Evolutionary conservation across 2,329 filamentous ascomycete genomes (phyloP), one percentile per base, ranked within the genome.

Genomic region (Neospermospora avenae): DNA sequence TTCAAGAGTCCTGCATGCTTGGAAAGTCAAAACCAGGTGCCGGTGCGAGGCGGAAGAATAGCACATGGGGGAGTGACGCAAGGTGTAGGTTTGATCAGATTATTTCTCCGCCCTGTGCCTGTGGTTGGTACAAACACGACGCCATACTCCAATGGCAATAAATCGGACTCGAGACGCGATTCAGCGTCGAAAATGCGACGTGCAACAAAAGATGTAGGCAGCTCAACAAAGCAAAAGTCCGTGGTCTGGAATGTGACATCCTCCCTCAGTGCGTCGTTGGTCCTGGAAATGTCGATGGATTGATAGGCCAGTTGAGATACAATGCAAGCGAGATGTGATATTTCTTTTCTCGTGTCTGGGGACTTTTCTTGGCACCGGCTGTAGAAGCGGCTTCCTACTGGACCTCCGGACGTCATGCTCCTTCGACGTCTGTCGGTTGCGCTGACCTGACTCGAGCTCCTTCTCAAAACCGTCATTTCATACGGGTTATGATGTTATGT

Each of bases 101-200:
- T 11, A n/a, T 39, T 39, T 39, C 37, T 39, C n/a, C n/a, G n/a
- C n/a, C n/a, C n/a, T n/a, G 37, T n/a, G 37, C 39, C 35, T 54
- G n/a, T 54, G 35, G 51, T 54, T 42, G 51, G 39, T 28, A 42
- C 8, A 10, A 5, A 25, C 11, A 42, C 35, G 39, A 22, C 16
- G 22, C 37, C 10, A 55, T 45, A 16, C n/a, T 44, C 8, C 20
- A 34, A 55, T 44, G n/a, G 22, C n/a, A 28, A n/a, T 25, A 18
- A 25, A 45, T 16, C 31, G 1, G 37, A 22, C 22, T n/a, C 35
- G 28, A 37, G 54, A 56, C 54, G 37, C 42, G 54, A 56, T 35
- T 51, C 46, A 51, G 46, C 22, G 54, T 35, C 54, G 14, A 45
- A 56, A 56, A 46, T 35, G 42, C 25, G 54, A 56, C 24, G 28